Evolutionary conservation across 805 yeast species (phyloP).

Genomic region (Candida railenensis): DNA sequence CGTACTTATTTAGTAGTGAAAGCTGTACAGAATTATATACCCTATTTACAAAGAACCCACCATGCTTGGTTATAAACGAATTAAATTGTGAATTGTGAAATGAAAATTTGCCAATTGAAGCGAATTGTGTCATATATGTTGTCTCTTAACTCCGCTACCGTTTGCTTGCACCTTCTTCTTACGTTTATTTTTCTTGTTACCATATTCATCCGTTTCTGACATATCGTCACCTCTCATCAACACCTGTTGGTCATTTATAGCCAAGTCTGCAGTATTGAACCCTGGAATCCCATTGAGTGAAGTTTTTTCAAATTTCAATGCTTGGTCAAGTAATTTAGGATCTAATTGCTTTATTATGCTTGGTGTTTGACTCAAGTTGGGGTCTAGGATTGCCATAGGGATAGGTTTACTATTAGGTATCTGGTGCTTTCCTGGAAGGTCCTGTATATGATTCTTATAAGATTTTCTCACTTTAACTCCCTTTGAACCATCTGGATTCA

Average conservation of each 20-base stretch:
- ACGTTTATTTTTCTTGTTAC: constrained; percentile 32
- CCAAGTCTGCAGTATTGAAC: constrained; percentile 66
- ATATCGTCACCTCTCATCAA: constrained; percentile 41
- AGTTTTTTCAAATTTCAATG: constrained; percentile 62
- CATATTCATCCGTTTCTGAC: constrained; percentile 37
- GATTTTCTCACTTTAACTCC: constrained; percentile 93
- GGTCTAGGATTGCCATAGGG: constrained; percentile 37
- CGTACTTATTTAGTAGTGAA: too few relatives aligned
- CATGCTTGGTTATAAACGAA: background rate
- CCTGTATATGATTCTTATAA: constrained; percentile 87
- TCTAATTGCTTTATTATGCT: constrained; percentile 51
- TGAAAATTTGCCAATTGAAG: too few relatives aligned
- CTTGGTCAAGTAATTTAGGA: constrained; percentile 44
- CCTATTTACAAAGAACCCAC: too few relatives aligned
- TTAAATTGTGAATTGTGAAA: background rate
- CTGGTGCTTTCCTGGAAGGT: constrained; percentile 76
- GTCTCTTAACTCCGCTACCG: constrained; percentile 38
- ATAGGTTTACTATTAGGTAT: constrained; percentile 50
- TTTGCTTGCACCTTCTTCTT: constrained; percentile 34
- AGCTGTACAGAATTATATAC: too few relatives aligned
- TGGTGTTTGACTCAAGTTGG: constrained; percentile 36
- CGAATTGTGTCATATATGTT: constrained; percentile 22
- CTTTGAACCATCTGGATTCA: constrained; percentile 83
- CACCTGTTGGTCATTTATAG: constrained; percentile 50
- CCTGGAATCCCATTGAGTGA: constrained; percentile 75